Evolutionary conservation across 129 eudicot genomes (phyloP), one percentile per base, ranked within the genome.

Genomic region (Artemisia annua): DNA sequence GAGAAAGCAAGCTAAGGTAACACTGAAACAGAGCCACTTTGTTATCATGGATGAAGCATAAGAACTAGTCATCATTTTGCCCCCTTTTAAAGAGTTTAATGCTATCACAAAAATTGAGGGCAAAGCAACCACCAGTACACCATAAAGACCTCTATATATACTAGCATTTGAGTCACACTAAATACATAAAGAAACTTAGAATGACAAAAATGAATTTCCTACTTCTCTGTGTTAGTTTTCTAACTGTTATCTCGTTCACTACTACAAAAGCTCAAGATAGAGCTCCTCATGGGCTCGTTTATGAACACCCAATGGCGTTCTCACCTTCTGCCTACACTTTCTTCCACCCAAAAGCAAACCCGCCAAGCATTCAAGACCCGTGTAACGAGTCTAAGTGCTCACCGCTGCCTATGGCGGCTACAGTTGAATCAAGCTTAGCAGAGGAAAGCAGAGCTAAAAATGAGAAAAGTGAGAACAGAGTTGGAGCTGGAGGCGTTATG

Each of bases 251-350:
- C 28, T 43, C 82, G 46, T 69, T 82, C 66, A 76, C 85, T 49
- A 26, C 66, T 3, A 69, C 82, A 52, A 69, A 53, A 65, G 91
- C 95, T 64, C 91, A 86, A 80, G 81, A 75, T 14, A 79, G 95
- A 78, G 82, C 91, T 11, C 97, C 93, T 16, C 93, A 91, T 46
- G 95, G 97, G 43, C 86, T 88, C 2, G 59, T 8, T 57, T 64
- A 80, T 8, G 84, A 80, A 57, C 64, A 74, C 69, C 97, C 97
- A 0, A 62, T 70, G 59, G 95, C 97, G 4, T 75, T 91, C 49
- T 81, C 97, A 0, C 97, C 97, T 14, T 74, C 85, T 1, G 94
- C 97, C 43, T 85, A 78, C 69, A 81, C 75, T 5, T 90, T 90
- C 75, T 90, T 90, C 82, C 89, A 87, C 79, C 95, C 97, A 8